phyloP scores from a whole-genome alignment of 2,329 filamentous ascomycete genomes.

The Cercospora zeae-maydis region DNA sequence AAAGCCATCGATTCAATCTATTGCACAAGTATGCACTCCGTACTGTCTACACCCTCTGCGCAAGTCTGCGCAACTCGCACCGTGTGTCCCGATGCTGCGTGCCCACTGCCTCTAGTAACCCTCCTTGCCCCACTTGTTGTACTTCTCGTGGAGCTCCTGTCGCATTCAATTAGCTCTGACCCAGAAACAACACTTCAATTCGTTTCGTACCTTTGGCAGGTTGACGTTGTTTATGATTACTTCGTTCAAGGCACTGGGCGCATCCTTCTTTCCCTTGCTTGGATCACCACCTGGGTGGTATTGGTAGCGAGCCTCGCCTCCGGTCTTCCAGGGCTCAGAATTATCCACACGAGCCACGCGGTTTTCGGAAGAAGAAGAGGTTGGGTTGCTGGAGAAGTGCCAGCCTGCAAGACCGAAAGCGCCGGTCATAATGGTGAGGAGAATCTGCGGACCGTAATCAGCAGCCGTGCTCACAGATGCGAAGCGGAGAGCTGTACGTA shows the following conservation, averaged over 20 bases:
- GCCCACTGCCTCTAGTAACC: conserved; percentile 76
- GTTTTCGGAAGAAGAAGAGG: conserved; percentile 76
- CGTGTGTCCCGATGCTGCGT: no score
- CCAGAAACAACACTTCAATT: neutral
- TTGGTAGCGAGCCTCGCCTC: conserved; percentile 59
- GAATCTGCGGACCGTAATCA: conserved; percentile 58
- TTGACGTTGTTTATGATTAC: conserved; percentile 69
- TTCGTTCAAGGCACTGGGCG: conserved; percentile 90
- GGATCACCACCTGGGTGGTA: conserved; percentile 76
- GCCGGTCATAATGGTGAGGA: conserved; percentile 85
- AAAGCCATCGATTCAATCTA: neutral
- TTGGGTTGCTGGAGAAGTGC: conserved; percentile 85
- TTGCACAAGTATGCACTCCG: conserved; percentile 4
- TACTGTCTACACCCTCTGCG: conserved; percentile 2
- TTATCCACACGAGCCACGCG: conserved; percentile 68
- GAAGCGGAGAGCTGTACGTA: conserved; percentile 53
- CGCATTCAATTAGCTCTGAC: neutral
- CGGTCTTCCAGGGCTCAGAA: conserved; percentile 89
- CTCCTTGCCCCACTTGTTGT: conserved; percentile 99
- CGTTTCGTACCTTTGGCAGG: conserved; percentile 69
- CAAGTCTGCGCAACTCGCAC: neutral
- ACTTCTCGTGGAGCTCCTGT: conserved; percentile 88
- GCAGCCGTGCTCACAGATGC: neutral
- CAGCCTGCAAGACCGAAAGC: conserved; percentile 85
- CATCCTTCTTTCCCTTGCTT: conserved; percentile 72